These are phyloP conservation scores for Penicillium canescens DNA, from an alignment of 495 filamentous ascomycete genomes.

Conservation along the genomic window DNA sequence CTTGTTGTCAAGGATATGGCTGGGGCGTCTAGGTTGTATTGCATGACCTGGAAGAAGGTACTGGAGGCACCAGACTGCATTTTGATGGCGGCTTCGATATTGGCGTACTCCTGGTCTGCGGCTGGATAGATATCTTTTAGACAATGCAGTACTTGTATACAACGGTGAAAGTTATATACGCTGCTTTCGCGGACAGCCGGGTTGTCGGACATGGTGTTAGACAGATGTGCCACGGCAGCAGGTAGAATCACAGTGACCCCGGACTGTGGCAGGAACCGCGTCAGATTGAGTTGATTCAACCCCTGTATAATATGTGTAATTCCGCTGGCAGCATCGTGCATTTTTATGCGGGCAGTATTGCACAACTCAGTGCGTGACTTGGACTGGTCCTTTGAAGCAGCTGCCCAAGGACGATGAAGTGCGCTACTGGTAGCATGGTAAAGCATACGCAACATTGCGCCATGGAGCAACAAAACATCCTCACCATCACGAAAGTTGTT, in stretches of 20 bases:
- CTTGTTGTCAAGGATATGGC: slow-evolving; percentile 9
- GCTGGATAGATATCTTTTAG: slow-evolving; percentile 81
- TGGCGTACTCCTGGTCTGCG: slow-evolving; percentile 76
- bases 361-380: slow-evolving; percentile 35
- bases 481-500: slow-evolving; percentile 42
- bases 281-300: slow-evolving; percentile 66
- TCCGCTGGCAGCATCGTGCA: slow-evolving; percentile 72
- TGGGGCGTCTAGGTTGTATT: slow-evolving; percentile 26
- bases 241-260: slow-evolving; percentile 85
- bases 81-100: slow-evolving; percentile 76
- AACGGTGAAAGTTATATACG: slow-evolving; percentile 72
- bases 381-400: slow-evolving; percentile 48
- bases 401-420: slow-evolving; percentile 78
- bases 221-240: slow-evolving; percentile 82
- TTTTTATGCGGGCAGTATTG: slow-evolving; percentile 64
- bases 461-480: slow-evolving; percentile 65
- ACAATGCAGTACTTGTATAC: slow-evolving; percentile 74
- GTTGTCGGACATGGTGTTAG: slow-evolving; percentile 76
- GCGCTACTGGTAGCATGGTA: slow-evolving; percentile 84
- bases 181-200: slow-evolving; percentile 63
- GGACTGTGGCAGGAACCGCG: slow-evolving; percentile 76
- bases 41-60: slow-evolving; percentile 39
- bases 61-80: slow-evolving; percentile 38
- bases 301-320: slow-evolving; percentile 75
- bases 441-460: slow-evolving; percentile 79